Conservation (phyloP, 257 asterid genomes). For the Plantago major region DNA sequence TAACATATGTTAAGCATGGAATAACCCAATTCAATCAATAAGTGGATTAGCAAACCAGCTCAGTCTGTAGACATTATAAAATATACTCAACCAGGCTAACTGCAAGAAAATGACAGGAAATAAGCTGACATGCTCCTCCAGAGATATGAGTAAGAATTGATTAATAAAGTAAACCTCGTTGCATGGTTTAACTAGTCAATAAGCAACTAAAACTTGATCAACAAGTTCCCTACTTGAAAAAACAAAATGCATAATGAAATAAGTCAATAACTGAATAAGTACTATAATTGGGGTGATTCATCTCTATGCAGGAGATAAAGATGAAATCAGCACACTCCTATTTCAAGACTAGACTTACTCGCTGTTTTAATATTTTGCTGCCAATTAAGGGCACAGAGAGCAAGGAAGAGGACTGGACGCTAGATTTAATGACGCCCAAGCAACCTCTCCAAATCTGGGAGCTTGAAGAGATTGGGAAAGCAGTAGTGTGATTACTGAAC, state of each 20-base stretch:
- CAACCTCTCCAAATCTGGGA: constrained; percentile 87
- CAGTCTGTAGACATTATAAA: no score
- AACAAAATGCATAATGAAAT: background rate
- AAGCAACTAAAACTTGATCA: no score
- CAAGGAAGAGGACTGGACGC: constrained; percentile 61
- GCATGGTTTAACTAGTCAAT: no score
- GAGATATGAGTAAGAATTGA: no score
- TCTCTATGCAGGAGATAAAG: constrained; percentile 10
- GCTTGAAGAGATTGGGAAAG: constrained; percentile 66
- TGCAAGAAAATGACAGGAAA: no score
- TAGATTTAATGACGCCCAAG: constrained; percentile 82
- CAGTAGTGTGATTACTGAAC: constrained; percentile 45
- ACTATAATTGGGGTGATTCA: constrained; percentile 1
- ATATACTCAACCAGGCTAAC: no score
- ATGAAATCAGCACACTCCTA: constrained; percentile 10
- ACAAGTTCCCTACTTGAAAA: no score
- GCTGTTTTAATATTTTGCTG: constrained; percentile 64
- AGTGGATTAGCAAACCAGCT: no score
- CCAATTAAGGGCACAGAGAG: constrained; percentile 82
- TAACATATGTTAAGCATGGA: no score
- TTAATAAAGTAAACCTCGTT: no score
- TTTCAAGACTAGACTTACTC: constrained; percentile 44
- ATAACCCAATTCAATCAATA: no score
- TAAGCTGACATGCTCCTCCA: no score
- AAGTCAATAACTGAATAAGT: background rate